Evolutionary conservation across 345 rosid genomes (phyloP).

Genomic region (Eucalyptus polyanthemos): DNA sequence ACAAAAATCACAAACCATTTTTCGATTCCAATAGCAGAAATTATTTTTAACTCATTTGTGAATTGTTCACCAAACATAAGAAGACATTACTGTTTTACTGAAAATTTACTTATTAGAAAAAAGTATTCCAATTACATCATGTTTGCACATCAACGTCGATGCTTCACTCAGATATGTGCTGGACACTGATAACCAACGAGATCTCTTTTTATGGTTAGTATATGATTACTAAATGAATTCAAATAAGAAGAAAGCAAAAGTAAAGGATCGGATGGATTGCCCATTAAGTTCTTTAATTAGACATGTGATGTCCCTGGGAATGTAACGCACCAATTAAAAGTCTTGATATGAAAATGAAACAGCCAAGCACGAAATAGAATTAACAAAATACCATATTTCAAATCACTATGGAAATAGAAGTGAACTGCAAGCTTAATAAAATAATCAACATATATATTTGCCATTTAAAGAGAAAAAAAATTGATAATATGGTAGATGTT

Average conservation of each 20-base stretch:
- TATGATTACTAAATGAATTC: background rate
- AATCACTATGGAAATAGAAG: background rate
- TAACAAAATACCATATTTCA: background rate
- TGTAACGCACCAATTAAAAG: background rate
- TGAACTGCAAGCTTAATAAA: background rate
- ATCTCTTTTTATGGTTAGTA: background rate
- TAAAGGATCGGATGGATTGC: fast-evolving
- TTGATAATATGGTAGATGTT: too few relatives aligned
- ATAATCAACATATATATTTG: background rate
- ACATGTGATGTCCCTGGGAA: background rate
- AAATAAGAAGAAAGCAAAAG: background rate
- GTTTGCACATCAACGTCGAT: background rate
- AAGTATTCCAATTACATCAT: background rate
- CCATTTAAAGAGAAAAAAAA: background rate
- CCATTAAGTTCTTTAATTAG: background rate
- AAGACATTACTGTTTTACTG: background rate
- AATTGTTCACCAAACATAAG: fast-evolving
- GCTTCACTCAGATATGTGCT: background rate
- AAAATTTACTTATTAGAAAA: too few relatives aligned
- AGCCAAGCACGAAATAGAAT: background rate
- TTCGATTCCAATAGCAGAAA: background rate
- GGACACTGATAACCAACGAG: fast-evolving
- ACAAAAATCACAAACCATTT: background rate
- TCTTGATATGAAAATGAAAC: background rate
- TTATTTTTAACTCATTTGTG: background rate